phyloP scores from a whole-genome alignment of 1,139 yeast genomes.

The Taphrina communis region DNA sequence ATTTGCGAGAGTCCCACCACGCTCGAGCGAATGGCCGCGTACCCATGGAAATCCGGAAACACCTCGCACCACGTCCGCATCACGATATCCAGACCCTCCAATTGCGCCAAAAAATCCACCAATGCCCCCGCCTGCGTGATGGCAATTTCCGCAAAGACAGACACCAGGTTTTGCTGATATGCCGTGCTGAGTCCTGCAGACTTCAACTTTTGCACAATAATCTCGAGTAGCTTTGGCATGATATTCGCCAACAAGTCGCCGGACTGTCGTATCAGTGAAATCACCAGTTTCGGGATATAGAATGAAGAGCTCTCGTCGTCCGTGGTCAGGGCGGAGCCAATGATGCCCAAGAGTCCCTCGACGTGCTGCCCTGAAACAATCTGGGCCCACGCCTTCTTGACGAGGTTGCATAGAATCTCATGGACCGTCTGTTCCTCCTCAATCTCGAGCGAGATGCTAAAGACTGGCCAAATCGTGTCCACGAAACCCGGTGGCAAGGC shows the following conservation, averaged over 20 bases:
- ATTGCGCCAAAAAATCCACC: conserved; percentile 37
- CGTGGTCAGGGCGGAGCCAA: conserved; percentile 30
- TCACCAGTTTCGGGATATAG: conserved; percentile 40
- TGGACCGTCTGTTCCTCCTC: conserved; percentile 43
- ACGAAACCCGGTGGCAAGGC: conserved; percentile 41
- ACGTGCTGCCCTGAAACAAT: conserved; percentile 34
- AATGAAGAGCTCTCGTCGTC: conserved; percentile 34
- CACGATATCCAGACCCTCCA: conserved; percentile 41
- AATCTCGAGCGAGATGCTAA: conserved; percentile 31
- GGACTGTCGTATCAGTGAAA: conserved; percentile 40
- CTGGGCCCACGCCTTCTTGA: conserved; percentile 39
- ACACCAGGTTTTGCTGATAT: conserved; percentile 39
- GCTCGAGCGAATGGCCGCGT: conserved; percentile 40
- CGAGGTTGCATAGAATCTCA: conserved; percentile 38
- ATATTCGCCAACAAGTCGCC: conserved; percentile 27
- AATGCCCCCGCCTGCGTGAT: conserved; percentile 34
- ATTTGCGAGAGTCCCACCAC: conserved; percentile 42
- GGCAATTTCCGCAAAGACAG: conserved; percentile 43
- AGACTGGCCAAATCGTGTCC: conserved; percentile 41
- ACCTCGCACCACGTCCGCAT: conserved; percentile 44
- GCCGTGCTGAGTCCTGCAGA: conserved; percentile 35
- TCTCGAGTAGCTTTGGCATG: conserved; percentile 39
- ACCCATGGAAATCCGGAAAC: conserved; percentile 42
- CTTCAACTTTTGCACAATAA: conserved; percentile 26
- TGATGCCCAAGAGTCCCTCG: conserved; percentile 22